Conservation (phyloP, 441 rosid species). For the Populus hybrid region DNA sequence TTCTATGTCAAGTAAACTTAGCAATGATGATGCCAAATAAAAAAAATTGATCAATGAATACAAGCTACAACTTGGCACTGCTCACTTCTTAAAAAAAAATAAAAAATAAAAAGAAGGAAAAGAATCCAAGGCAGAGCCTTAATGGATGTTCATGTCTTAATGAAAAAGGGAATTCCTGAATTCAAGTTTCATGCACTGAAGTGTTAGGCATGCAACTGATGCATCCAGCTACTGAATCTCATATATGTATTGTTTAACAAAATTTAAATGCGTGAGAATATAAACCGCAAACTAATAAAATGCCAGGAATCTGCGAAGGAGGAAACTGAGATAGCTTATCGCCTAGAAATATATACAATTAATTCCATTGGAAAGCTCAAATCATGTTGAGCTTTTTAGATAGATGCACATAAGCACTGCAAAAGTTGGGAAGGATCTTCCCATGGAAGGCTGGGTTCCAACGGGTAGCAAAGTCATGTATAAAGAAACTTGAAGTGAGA, state of each 20-base stretch:
- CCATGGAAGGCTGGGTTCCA: neutral
- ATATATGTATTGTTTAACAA: neutral
- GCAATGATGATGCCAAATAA: neutral
- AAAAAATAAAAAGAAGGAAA: neutral
- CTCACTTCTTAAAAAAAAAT: neutral
- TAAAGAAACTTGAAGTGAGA: neutral
- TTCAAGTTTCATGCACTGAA: neutral
- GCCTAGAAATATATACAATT: neutral
- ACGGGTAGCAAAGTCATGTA: neutral
- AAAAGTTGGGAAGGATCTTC: neutral
- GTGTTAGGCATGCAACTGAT: neutral
- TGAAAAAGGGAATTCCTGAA: neutral
- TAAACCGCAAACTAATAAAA: neutral
- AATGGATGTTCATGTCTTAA: neutral
- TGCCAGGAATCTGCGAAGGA: neutral
- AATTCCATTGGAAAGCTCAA: neutral
- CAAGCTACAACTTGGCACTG: neutral
- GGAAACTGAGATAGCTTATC: neutral
- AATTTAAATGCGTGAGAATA: neutral
- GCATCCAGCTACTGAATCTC: neutral
- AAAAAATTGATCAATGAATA: neutral
- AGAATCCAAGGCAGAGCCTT: neutral
- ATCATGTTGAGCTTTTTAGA: neutral
- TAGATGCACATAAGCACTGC: neutral
- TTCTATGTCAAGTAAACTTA: neutral